Percentiles rank a stretch among this genome's conserved stretches.
These are phyloP conservation scores for Aspergillus ustus DNA, from an alignment of 2,329 filamentous ascomycete species.

Conservation along the genomic window DNA sequence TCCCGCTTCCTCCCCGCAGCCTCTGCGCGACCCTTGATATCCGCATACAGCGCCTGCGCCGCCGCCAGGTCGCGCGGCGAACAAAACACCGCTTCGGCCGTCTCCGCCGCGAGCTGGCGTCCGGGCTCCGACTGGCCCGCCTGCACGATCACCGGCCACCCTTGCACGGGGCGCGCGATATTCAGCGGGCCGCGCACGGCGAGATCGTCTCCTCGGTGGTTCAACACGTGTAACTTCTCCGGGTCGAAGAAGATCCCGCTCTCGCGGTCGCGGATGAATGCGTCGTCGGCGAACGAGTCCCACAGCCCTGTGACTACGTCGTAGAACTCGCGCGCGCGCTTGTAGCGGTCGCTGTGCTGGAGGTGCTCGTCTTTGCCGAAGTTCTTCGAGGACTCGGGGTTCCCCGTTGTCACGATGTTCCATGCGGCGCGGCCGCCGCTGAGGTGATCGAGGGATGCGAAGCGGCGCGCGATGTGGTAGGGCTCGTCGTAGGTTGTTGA, in stretches of 20 bases:
- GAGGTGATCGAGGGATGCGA: conserved; percentile 58
- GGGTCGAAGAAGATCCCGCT: conserved; percentile 57
- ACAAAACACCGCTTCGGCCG: conserved; percentile 59
- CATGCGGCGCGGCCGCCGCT: conserved; percentile 56
- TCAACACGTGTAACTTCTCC: conserved; percentile 56
- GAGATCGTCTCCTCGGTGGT: conserved; percentile 56
- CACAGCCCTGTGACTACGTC: conserved; percentile 59
- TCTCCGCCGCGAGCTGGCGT: conserved; percentile 57
- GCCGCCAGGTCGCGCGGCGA: conserved; percentile 52
- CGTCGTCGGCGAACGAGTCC: conserved; percentile 62
- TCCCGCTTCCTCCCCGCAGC: conserved; percentile 52
- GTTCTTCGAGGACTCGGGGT: conserved; percentile 58
- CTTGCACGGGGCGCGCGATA: conserved; percentile 58
- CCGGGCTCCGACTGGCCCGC: conserved; percentile 60
- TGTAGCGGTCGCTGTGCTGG: conserved; percentile 56
- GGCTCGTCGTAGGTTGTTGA: conserved; percentile 59
- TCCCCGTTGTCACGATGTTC: conserved; percentile 61
- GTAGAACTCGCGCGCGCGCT: conserved; percentile 58
- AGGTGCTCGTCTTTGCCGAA: conserved; percentile 57
- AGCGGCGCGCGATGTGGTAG: conserved; percentile 58
- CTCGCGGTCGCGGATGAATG: conserved; percentile 55
- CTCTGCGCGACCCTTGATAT: conserved; percentile 55
- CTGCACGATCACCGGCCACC: conserved; percentile 62
- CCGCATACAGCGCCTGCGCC: conserved; percentile 55
- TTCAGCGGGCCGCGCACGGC: conserved; percentile 56